phyloP scores from a whole-genome alignment of 345 rosid genomes.

The Dipteronia dyeriana region DNA sequence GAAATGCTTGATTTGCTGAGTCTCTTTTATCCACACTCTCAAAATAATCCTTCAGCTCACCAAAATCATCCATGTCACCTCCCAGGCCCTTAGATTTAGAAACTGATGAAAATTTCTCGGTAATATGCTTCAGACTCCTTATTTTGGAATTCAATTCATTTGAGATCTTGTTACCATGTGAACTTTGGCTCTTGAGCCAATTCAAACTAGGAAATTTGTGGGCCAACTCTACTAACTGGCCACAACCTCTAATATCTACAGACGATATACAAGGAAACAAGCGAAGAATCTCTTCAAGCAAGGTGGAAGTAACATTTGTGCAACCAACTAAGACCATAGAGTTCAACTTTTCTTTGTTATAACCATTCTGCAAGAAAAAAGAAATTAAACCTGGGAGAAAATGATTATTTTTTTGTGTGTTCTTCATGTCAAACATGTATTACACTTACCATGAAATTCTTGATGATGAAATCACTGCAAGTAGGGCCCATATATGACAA shows the following conservation, averaged over 20 bases:
- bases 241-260: constrained; percentile 86
- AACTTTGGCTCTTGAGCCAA: constrained; percentile 61
- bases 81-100: constrained; percentile 47
- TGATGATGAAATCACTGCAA: constrained; percentile 66
- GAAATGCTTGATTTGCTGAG: constrained; percentile 80
- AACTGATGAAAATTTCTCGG: constrained; percentile 41
- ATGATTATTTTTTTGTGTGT: not conserved
- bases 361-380: constrained; percentile 70
- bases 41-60: constrained; percentile 91
- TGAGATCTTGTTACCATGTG: constrained; percentile 29
- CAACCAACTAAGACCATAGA: constrained; percentile 81
- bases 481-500: constrained; percentile 70
- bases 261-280: constrained; percentile 63
- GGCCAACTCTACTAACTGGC: constrained; percentile 70
- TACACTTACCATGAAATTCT: constrained; percentile 68
- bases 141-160: constrained; percentile 57
- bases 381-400: constrained; percentile 29
- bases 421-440: constrained; percentile 10
- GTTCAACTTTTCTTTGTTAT: constrained; percentile 67
- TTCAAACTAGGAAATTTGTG: constrained; percentile 52
- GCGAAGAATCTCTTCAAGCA: constrained; percentile 68
- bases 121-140: constrained; percentile 68
- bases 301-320: constrained; percentile 58
- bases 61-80: constrained; percentile 73
- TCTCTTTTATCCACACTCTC: constrained; percentile 93